Percentiles rank a stretch among this genome's conserved stretches.
Evolutionary conservation across 2,329 filamentous ascomycete genomes (phyloP).

Genomic region (Cladophialophora psammophila): DNA sequence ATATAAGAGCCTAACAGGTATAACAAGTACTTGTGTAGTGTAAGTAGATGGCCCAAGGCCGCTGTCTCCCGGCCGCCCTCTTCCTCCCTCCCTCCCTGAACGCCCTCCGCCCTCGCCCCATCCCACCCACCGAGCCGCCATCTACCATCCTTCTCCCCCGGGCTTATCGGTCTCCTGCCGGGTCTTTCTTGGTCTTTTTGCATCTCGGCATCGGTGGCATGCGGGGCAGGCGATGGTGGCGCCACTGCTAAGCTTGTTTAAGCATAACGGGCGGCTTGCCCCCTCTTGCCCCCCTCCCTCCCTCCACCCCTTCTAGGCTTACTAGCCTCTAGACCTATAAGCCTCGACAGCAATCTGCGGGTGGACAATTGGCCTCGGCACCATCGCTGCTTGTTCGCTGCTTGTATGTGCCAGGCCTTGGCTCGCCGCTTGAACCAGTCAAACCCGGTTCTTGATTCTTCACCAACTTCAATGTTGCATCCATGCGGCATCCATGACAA

Average conservation of each 20-base stretch:
- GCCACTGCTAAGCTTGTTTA: slow-evolving; percentile 15
- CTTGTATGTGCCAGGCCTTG: background rate
- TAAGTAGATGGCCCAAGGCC: background rate
- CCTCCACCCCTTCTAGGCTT: background rate
- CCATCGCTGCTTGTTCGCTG: background rate
- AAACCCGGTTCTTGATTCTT: background rate
- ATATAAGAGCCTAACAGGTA: background rate
- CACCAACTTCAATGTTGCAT: background rate
- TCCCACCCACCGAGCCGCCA: background rate
- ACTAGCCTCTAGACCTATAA: background rate
- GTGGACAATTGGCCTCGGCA: background rate
- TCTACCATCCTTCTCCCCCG: background rate
- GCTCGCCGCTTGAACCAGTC: background rate
- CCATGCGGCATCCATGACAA: background rate
- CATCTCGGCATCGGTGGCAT: background rate
- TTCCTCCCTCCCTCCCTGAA: background rate
- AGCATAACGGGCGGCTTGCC: slow-evolving; percentile 1
- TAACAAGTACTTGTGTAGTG: background rate
- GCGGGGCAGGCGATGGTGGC: slow-evolving; percentile 1
- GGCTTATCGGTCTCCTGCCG: background rate
- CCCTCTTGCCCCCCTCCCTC: background rate
- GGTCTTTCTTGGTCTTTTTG: background rate
- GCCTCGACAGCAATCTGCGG: background rate
- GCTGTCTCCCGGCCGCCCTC: background rate
- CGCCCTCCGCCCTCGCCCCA: background rate